Evolutionary conservation across 192 early-diverging fungal species (phyloP).

Genomic region (Linnemannia hyalina): DNA sequence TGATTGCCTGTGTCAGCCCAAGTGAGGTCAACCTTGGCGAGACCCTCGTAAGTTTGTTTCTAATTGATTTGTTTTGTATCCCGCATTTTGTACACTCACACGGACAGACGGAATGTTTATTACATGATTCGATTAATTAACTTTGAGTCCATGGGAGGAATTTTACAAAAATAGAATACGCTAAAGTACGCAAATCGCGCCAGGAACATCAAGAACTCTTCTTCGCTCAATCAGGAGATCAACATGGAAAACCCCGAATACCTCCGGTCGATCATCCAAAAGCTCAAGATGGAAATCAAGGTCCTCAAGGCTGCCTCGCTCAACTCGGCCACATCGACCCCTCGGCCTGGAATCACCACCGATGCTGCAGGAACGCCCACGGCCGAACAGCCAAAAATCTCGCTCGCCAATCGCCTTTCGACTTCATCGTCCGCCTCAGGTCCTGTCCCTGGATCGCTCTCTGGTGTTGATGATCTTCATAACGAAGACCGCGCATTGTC

Average conservation of each 20-base stretch:
- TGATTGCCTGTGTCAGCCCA: conserved; percentile 95
- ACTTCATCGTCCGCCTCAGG: conserved; percentile 19
- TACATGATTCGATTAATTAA: conserved; percentile 4
- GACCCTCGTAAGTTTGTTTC: conserved; percentile 67
- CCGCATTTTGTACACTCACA: neutral
- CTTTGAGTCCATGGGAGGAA: neutral
- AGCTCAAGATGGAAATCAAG: conserved; percentile 71
- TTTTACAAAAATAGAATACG: conserved; percentile 72
- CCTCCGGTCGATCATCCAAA: conserved; percentile 72
- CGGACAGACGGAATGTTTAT: neutral
- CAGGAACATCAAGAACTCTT: conserved; percentile 94
- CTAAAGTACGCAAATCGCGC: conserved; percentile 97
- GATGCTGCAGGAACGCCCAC: neutral
- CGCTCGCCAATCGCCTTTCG: conserved; percentile 33
- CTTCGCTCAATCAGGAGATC: conserved; percentile 82
- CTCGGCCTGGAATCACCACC: neutral
- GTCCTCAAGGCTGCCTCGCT: conserved; percentile 41
- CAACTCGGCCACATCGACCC: neutral
- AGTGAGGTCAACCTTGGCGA: conserved; percentile 89
- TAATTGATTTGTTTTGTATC: neutral
- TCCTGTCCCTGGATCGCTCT: neutral
- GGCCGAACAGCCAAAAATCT: neutral
- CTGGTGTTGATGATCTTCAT: neutral
- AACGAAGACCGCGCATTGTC: conserved; percentile 23
- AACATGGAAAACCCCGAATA: conserved; percentile 76